Percentiles rank a stretch among this genome's conserved stretches.
Conservation (phyloP, 371 early-diverging fungal species). For the Syncephalastrum racemosum region DNA sequence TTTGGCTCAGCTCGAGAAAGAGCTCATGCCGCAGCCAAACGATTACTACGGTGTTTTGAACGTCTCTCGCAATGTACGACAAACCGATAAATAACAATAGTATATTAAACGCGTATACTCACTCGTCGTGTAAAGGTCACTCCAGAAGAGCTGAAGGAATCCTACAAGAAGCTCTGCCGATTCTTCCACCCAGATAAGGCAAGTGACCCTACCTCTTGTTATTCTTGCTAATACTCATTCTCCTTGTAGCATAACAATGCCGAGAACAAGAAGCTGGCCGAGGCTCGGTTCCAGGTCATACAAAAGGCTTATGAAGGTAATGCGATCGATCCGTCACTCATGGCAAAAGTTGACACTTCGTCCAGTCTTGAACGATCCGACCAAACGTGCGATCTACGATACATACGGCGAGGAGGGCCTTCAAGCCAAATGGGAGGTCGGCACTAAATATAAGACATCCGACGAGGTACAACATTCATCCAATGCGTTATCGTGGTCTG, state of each 20-base stretch:
- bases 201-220: conserved; percentile 3
- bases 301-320: conserved; percentile 89
- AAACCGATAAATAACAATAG: conserved; percentile 3
- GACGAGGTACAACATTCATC: conserved; percentile 64
- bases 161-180: conserved; percentile 80
- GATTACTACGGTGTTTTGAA: conserved; percentile 88
- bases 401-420: conserved; percentile 89
- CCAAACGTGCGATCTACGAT: conserved; percentile 88
- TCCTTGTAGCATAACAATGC: conserved; percentile 20
- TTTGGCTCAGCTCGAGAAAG: conserved; percentile 39
- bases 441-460: conserved; percentile 72
- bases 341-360: neutral
- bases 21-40: conserved; percentile 46
- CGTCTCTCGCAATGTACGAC: conserved; percentile 68
- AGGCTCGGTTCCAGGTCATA: conserved; percentile 78
- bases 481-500: neutral
- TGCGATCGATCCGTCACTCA: neutral
- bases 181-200: conserved; percentile 90
- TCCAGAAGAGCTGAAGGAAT: conserved; percentile 83
- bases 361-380: conserved; percentile 79
- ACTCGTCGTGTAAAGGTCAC: conserved; percentile 56
- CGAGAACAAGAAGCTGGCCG: conserved; percentile 56
- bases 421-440: conserved; percentile 73
- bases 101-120: conserved; percentile 1
- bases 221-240: neutral